Percentiles rank a stretch among this genome's conserved stretches.
These are phyloP conservation scores for Serendipita sp. DNA, from an alignment of 768 basidiomycete genomes.

Conservation along the genomic window DNA sequence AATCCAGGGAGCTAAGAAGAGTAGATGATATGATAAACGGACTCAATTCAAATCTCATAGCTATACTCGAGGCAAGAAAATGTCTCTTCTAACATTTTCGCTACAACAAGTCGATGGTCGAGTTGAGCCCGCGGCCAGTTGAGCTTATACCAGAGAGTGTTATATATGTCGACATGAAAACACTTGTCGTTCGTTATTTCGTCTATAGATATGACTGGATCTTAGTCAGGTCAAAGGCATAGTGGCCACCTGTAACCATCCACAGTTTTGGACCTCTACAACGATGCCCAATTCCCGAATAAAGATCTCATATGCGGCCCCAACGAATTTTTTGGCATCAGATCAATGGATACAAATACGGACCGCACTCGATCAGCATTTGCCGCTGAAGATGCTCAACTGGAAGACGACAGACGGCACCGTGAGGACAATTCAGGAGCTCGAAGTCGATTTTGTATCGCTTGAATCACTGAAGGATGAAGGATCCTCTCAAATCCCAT, in stretches of 20 bases:
- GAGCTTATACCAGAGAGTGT: too few relatives aligned
- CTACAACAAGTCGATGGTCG: too few relatives aligned
- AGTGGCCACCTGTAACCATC: background rate
- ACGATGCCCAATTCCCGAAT: slow-evolving; percentile 19
- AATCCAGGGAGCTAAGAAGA: too few relatives aligned
- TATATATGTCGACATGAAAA: too few relatives aligned
- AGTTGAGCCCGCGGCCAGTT: too few relatives aligned
- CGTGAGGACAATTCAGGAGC: slow-evolving; percentile 72
- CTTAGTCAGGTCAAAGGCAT: background rate
- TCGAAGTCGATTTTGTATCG: slow-evolving; percentile 57
- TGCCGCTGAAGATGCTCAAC: slow-evolving; percentile 80
- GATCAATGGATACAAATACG: slow-evolving; percentile 59
- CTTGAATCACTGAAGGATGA: slow-evolving; percentile 57
- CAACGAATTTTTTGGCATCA: slow-evolving; percentile 46
- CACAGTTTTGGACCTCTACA: background rate
- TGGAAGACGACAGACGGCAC: slow-evolving; percentile 41
- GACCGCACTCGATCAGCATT: slow-evolving; percentile 43
- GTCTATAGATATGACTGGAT: too few relatives aligned
- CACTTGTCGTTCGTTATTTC: too few relatives aligned
- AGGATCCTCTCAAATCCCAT: slow-evolving; percentile 55
- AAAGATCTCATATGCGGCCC: slow-evolving; percentile 50
- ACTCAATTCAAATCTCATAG: too few relatives aligned
- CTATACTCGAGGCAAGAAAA: too few relatives aligned
- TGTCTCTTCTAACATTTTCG: too few relatives aligned
- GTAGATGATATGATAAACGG: too few relatives aligned